Conservation (phyloP, 306 rosid species). For the Arachis stenosperma region DNA sequence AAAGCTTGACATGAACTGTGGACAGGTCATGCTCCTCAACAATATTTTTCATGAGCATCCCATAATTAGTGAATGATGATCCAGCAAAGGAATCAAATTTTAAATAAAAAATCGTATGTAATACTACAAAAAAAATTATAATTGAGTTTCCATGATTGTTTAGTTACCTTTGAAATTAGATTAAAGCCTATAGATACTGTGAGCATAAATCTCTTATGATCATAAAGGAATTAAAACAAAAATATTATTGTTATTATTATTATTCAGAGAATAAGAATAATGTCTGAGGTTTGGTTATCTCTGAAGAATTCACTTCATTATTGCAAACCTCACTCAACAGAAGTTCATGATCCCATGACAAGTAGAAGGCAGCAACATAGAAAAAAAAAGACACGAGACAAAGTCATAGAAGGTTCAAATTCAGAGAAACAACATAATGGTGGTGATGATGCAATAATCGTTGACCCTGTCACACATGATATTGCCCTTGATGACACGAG, state of each 20-base stretch:
- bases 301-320: slow-evolving; percentile 49
- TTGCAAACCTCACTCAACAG: slow-evolving; percentile 49
- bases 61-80: slow-evolving; percentile 15
- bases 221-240: neutral
- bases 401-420: neutral
- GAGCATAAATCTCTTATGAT: neutral
- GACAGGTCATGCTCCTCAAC: neutral
- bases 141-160: slow-evolving; percentile 25
- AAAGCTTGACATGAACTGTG: neutral
- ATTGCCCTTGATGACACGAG: slow-evolving; percentile 32
- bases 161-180: slow-evolving; percentile 17
- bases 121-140: neutral
- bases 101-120: neutral
- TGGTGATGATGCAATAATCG: too few species aligned
- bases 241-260: too few species aligned
- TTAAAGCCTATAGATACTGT: neutral
- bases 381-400: slow-evolving; percentile 23
- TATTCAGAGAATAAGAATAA: slow-evolving; percentile 22
- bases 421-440: slow-evolving; percentile 25
- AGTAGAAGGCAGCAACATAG: neutral
- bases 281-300: slow-evolving; percentile 48
- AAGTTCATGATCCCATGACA: slow-evolving; percentile 51
- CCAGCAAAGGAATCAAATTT: slow-evolving; percentile 24
- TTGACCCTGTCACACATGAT: slow-evolving; percentile 35
- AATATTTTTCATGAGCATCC: neutral